Conservation (phyloP, 176 grass and related monocot genomes). For the Cenchrus americanus region DNA sequence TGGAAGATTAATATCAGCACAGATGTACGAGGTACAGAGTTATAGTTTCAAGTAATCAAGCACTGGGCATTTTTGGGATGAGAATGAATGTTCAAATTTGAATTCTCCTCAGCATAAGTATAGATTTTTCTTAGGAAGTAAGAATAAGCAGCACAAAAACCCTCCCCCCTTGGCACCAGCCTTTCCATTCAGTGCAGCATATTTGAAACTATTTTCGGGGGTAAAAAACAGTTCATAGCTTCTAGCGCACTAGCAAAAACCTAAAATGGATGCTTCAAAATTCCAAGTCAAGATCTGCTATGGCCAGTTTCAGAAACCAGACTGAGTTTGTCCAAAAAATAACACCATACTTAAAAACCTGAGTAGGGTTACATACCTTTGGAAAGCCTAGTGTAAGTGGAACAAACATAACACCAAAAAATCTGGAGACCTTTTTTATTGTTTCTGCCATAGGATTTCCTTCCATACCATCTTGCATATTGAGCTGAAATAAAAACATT, state of each 20-base stretch:
- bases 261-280: constrained; percentile 2
- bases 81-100: neutral
- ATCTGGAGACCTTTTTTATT: constrained; percentile 81
- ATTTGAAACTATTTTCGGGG: constrained; percentile 1
- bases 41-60: neutral
- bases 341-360: constrained; percentile 33
- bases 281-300: neutral
- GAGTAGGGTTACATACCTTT: constrained; percentile 63
- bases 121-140: neutral
- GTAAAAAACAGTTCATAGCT: constrained; percentile 3
- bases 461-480: constrained; percentile 97
- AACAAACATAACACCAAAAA: constrained; percentile 68
- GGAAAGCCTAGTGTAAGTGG: constrained; percentile 75
- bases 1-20: neutral
- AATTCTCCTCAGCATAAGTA: neutral
- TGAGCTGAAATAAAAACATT: constrained; percentile 56
- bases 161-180: neutral
- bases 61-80: neutral
- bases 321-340: constrained; percentile 9
- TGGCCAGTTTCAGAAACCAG: constrained; percentile 21
- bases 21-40: neutral
- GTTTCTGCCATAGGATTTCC: constrained; percentile 75
- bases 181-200: neutral
- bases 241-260: neutral
- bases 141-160: neutral